Evolutionary conservation across 495 filamentous ascomycete genomes (phyloP), one percentile per base, ranked within the genome.

Genomic region (Rostrohypoxylon terebratum): DNA sequence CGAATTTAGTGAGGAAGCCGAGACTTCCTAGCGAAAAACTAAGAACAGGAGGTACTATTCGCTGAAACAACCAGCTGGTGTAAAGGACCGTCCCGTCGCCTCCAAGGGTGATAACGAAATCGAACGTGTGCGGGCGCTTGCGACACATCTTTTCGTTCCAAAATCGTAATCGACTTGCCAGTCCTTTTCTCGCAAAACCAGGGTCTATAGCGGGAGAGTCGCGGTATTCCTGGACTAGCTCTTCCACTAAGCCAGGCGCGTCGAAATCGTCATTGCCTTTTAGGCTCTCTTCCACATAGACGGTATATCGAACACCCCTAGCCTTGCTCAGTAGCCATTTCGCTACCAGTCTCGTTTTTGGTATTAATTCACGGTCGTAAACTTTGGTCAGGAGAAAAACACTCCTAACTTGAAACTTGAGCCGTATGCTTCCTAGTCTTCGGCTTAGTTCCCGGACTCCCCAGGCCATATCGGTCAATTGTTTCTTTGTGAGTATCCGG

Each of bases 41-140:
- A 20, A 99, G 82, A 5, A 98, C 93, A 0, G 96, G 96, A 4
- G 96, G 96, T 0, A 98, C 95, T 60, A 98, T 90, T n/a, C 93
- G 85, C 84, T 99, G 96, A 78, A 99, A 99, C 33, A 99, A 84
- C 95, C 96, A 99, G 74, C 90, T 94, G 0, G 96, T 93, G 76
- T 97, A 98, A 33, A 99, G 83, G 33, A 99, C 95, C 0, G 96
- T 99, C 13, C 96, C 96, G 77, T 99, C 96, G 9, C 96, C 96
- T n/a, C 96, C 96, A 3, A 99, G 89, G 0, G 95, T 96, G 36
- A 99, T 84, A 14, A 96, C 90, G 75, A 99, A 94, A 80, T 99
- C 96, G 76, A 98, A 98, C 2, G 88, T 89, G 68, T 98, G 93
- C 0, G 96, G 96, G 54, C 89, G 84, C 23, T 88, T 86, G 50